Percentiles rank a stretch among this genome's conserved stretches.
These are phyloP conservation scores for Mollisiaceae sp. DNA, from an alignment of 2,329 filamentous ascomycete species.

Conservation along the genomic window DNA sequence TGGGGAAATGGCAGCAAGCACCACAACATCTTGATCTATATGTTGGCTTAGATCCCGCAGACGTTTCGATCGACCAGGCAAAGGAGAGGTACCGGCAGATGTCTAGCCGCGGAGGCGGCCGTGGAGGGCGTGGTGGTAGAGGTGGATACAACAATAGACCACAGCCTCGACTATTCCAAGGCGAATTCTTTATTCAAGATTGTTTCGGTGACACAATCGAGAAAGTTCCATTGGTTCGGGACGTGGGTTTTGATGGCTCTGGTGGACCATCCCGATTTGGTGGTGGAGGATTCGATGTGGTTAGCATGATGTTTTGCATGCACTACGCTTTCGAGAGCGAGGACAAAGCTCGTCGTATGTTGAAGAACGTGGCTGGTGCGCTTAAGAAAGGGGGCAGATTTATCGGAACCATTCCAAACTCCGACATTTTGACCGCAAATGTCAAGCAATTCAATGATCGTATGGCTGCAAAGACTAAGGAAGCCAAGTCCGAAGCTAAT, in stretches of 20 bases:
- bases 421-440: slow-evolving; percentile 80
- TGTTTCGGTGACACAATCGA: slow-evolving; percentile 87
- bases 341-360: slow-evolving; percentile 86
- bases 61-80: slow-evolving; percentile 90
- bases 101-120: slow-evolving; percentile 60
- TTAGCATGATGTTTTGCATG: slow-evolving; percentile 99
- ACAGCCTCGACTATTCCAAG: slow-evolving; percentile 73
- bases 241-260: slow-evolving; percentile 81
- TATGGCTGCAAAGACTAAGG: slow-evolving; percentile 47
- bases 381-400: slow-evolving; percentile 94
- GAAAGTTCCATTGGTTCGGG: slow-evolving; percentile 78
- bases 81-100: slow-evolving; percentile 81
- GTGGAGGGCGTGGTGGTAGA: slow-evolving; percentile 57
- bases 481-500: slow-evolving; percentile 42
- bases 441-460: slow-evolving; percentile 78
- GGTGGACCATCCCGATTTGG: slow-evolving; percentile 71
- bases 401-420: slow-evolving; percentile 96
- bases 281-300: slow-evolving; percentile 88
- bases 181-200: slow-evolving; percentile 87
- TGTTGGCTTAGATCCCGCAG: slow-evolving; percentile 90
- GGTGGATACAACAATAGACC: slow-evolving; percentile 54
- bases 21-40: slow-evolving; percentile 92
- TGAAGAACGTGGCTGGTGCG: slow-evolving; percentile 87
- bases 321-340: slow-evolving; percentile 98
- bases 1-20: slow-evolving; percentile 95